Conservation (phyloP, 208 protist species). For the Sergeia podlipaevii region DNA sequence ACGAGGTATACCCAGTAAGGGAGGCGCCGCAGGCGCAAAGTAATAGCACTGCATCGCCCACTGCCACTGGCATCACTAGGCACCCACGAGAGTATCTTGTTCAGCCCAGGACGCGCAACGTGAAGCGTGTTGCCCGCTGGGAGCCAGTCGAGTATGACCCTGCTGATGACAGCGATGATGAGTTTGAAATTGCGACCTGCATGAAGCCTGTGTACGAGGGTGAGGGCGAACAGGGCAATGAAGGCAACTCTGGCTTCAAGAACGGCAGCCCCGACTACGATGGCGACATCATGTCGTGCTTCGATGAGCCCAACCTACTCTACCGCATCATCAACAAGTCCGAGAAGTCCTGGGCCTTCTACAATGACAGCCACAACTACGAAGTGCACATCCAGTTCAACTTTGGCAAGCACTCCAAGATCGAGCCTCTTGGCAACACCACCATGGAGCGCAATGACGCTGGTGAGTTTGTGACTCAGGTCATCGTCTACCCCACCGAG, state of each 20-base stretch:
- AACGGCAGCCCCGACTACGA: conserved; percentile 57
- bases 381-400: conserved; percentile 72
- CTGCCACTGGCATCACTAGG: neutral
- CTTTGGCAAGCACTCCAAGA: conserved; percentile 61
- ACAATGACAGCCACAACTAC: conserved; percentile 71
- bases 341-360: conserved; percentile 73
- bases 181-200: conserved; percentile 61
- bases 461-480: conserved; percentile 35
- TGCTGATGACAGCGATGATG: conserved; percentile 53
- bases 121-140: conserved; percentile 41
- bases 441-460: conserved; percentile 27
- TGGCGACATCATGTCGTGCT: conserved; percentile 66
- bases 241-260: conserved; percentile 30
- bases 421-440: conserved; percentile 52
- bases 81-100: conserved; percentile 16
- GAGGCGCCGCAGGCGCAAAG: neutral
- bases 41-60: neutral
- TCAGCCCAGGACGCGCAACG: conserved; percentile 30
- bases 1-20: too few relatives aligned
- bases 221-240: conserved; percentile 13
- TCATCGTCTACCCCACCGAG: conserved; percentile 70
- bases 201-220: conserved; percentile 34
- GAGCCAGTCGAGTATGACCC: conserved; percentile 47
- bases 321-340: conserved; percentile 66
- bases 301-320: conserved; percentile 73